These are phyloP conservation scores for Boletus semigastroideus DNA, from an alignment of 1,284 basidiomycete species.

Conservation along the genomic window DNA sequence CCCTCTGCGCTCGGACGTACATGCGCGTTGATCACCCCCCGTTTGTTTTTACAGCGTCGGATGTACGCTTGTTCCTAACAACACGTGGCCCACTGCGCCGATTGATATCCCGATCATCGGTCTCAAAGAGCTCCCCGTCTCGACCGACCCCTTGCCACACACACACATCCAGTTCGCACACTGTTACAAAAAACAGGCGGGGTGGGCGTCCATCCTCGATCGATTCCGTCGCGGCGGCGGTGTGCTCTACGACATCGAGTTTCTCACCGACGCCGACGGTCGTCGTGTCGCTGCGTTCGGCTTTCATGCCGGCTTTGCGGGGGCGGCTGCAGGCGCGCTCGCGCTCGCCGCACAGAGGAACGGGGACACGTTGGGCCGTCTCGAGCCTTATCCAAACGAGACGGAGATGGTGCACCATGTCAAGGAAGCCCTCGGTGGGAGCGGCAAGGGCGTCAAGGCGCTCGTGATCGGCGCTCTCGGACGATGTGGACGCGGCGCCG, in stretches of 20 bases:
- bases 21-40: neutral
- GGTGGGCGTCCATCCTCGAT: conserved; percentile 87
- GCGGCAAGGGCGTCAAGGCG: conserved; percentile 77
- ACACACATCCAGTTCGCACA: conserved; percentile 99
- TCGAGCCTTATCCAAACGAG: conserved; percentile 85
- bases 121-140: conserved; percentile 91
- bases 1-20: neutral
- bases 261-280: conserved; percentile 83
- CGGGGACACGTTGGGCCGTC: conserved; percentile 59
- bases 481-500: conserved; percentile 94
- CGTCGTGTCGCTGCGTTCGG: conserved; percentile 98
- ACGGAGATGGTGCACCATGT: conserved; percentile 77
- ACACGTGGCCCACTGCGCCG: conserved; percentile 87
- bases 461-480: conserved; percentile 97
- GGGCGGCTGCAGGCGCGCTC: conserved; percentile 91
- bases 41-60: conserved; percentile 64
- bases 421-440: conserved; percentile 66
- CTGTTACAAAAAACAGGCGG: conserved; percentile 96
- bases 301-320: conserved; percentile 97
- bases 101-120: conserved; percentile 84
- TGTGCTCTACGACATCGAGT: conserved; percentile 95
- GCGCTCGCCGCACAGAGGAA: conserved; percentile 74
- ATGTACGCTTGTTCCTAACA: conserved; percentile 86
- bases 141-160: conserved; percentile 80
- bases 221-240: conserved; percentile 90